A percentile compares a stretch with the other conserved stretches of the same genome.
phyloP scores from a whole-genome alignment of 495 filamentous ascomycete genomes.

The Aspergillus egyptiacus region DNA sequence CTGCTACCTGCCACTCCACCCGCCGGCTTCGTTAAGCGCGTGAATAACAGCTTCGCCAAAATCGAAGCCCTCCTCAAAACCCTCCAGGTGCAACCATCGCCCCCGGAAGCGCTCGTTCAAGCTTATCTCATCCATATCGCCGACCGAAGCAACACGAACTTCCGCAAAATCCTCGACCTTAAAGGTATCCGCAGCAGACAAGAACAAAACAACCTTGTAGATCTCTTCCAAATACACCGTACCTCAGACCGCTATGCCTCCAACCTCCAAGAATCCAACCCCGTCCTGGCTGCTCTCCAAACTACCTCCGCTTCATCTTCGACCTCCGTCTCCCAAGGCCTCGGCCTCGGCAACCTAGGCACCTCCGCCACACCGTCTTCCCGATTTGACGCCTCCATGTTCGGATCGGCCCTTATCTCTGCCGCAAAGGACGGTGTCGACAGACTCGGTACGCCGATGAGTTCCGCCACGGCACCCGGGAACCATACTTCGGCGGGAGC shows the following conservation, averaged over 20 bases:
- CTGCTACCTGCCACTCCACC: slow-evolving; percentile 44
- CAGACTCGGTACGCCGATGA: slow-evolving; percentile 62
- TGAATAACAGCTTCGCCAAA: slow-evolving; percentile 75
- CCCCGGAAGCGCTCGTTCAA: slow-evolving; percentile 90
- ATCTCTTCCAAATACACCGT: slow-evolving; percentile 82
- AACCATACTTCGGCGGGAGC: slow-evolving; percentile 15
- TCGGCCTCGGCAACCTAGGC: slow-evolving; percentile 24
- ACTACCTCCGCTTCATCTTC: slow-evolving; percentile 32
- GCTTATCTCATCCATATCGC: slow-evolving; percentile 94
- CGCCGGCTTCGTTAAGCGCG: slow-evolving; percentile 75
- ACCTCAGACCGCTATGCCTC: slow-evolving; percentile 49
- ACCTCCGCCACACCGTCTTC: slow-evolving; percentile 37
- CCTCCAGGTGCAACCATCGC: slow-evolving; percentile 85
- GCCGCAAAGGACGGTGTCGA: slow-evolving; percentile 90
- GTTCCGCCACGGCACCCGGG: slow-evolving; percentile 16
- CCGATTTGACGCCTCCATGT: slow-evolving; percentile 69
- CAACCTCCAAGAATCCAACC: slow-evolving; percentile 40
- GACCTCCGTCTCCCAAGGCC: slow-evolving; percentile 38
- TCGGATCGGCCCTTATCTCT: slow-evolving; percentile 66
- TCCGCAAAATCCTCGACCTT: slow-evolving; percentile 91
- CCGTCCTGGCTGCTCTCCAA: slow-evolving; percentile 37
- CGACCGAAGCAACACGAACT: slow-evolving; percentile 86
- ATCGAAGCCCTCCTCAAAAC: slow-evolving; percentile 94
- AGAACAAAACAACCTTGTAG: slow-evolving; percentile 77
- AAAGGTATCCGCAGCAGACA: slow-evolving; percentile 74